phyloP scores from a whole-genome alignment of 768 basidiomycete genomes.

The Auricularia sp. region DNA sequence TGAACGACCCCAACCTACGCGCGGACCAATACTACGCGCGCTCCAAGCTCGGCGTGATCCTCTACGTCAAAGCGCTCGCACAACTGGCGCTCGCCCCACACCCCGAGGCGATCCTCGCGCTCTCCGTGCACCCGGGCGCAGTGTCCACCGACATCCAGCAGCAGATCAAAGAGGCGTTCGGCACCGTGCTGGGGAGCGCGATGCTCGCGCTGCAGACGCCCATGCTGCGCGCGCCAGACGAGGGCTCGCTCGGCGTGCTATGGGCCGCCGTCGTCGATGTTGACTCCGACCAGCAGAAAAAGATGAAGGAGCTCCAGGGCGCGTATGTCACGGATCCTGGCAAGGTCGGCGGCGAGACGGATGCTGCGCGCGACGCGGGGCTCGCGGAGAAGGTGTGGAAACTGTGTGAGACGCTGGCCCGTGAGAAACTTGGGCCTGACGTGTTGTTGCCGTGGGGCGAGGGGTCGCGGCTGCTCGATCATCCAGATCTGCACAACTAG shows the following conservation, averaged over 20 bases:
- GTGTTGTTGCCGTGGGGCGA: background rate
- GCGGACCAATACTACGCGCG: constrained; percentile 27
- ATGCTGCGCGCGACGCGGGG: constrained; percentile 16
- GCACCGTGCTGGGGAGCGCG: constrained; percentile 13
- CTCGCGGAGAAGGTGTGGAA: constrained; percentile 20
- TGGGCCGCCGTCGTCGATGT: constrained; percentile 24
- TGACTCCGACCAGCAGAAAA: constrained; percentile 4
- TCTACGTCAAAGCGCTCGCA: constrained; percentile 23
- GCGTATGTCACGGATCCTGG: constrained; percentile 14
- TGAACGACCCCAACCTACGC: constrained; percentile 23
- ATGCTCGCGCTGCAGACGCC: constrained; percentile 15
- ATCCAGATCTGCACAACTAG: too few species aligned
- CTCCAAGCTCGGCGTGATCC: constrained; percentile 32
- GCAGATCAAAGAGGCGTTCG: constrained; percentile 20
- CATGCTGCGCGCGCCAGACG: constrained; percentile 19
- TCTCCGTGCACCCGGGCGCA: constrained; percentile 19
- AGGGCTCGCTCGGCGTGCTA: constrained; percentile 19
- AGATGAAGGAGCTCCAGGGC: constrained; percentile 11
- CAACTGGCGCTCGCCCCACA: constrained; percentile 9
- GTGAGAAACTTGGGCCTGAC: background rate
- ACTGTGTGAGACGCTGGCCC: constrained; percentile 22
- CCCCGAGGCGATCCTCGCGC: background rate
- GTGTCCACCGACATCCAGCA: constrained; percentile 16
- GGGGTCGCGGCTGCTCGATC: background rate
- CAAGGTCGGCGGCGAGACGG: constrained; percentile 14